These are phyloP conservation scores for Ceratocystis papillata DNA, from an alignment of 2,329 filamentous ascomycete genomes.

Conservation along the genomic window DNA sequence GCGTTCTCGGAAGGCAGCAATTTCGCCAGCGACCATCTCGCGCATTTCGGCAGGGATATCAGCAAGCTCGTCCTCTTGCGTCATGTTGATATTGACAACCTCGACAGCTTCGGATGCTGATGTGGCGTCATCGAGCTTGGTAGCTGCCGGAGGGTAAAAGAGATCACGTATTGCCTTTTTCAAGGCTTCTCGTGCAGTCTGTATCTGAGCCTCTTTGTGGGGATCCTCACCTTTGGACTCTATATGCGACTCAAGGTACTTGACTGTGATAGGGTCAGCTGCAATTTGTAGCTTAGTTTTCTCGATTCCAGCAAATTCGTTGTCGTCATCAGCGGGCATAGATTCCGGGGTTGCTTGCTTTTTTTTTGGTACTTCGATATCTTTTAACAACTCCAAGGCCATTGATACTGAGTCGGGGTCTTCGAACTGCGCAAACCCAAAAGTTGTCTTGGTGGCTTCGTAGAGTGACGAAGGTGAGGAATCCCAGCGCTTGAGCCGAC, in stretches of 20 bases:
- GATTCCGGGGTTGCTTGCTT: slow-evolving; percentile 50
- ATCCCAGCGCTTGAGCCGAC: slow-evolving; percentile 75
- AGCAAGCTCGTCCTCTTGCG: slow-evolving; percentile 81
- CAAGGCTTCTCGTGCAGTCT: slow-evolving; percentile 57
- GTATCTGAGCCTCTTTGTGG: slow-evolving; percentile 50
- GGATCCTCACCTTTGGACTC: slow-evolving; percentile 11
- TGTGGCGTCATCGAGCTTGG: slow-evolving; percentile 54
- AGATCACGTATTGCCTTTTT: slow-evolving; percentile 58
- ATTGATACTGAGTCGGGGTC: slow-evolving; percentile 78
- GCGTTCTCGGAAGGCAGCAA: slow-evolving; percentile 83
- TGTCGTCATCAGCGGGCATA: slow-evolving; percentile 31
- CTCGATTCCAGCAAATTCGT: slow-evolving; percentile 45
- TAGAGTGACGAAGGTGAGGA: slow-evolving; percentile 48
- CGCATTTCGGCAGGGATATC: slow-evolving; percentile 96
- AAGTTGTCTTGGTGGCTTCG: slow-evolving; percentile 72
- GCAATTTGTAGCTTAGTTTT: slow-evolving; percentile 62
- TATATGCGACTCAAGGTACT: slow-evolving; percentile 69
- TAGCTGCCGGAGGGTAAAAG: slow-evolving; percentile 49
- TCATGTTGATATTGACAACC: slow-evolving; percentile 79
- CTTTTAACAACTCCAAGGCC: slow-evolving; percentile 72
- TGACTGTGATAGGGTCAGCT: slow-evolving; percentile 70
- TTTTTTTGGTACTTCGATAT: slow-evolving; percentile 71
- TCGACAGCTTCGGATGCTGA: slow-evolving; percentile 53
- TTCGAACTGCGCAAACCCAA: slow-evolving; percentile 93
- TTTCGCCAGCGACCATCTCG: slow-evolving; percentile 86